Base-by-base conservation (phyloP, 2,329 filamentous ascomycete species). In the Fusarium cicatricum region DNA sequence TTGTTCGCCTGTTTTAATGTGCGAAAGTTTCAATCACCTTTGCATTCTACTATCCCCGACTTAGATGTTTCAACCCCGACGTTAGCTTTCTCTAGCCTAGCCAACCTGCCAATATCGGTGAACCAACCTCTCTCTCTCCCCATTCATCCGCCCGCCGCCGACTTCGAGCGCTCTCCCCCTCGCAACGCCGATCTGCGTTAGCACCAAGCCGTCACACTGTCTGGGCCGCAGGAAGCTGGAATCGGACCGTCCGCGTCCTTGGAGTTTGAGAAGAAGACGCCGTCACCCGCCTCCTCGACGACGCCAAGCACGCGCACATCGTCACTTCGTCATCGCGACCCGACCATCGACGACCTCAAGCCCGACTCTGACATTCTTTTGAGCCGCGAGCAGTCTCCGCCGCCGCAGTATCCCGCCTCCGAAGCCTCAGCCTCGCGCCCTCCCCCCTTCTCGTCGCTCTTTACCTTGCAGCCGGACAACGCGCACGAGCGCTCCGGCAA, bases 401-500 rank as follows among this genome's bases (percentile, higher is more conserved):
- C 85, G 62, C 85, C 85, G 45, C 81, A 81, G 70, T 88, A 88
- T 73, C 83, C 83, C 55, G 74, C 75, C 57, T 82, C 82, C 51
- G 83, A 85, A 72, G 76, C 81, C 31, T 83, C 78, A 53, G 77
- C 78, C 53, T 81, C 80, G 43, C 78, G 77, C 36, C 84, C 83
- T 51, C 85, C 84, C 58, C 81, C 85, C 28, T 87, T 87, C 69
- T 86, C 82, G 52, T 86, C 84, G 55, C 81, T 87, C 73, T 86
- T 83, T 72, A 76, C 77, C 34, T 76, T 75, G 60, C 58, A 64
- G 34, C 46, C 59, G 15, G 62, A 66, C 57, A 73, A 77, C 71
- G 71, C 73, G 52, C 72, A 71, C 58, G 74, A 77, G 59, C 61
- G 68, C 44, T 63, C 70, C 45, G 64, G 65, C 54, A 71, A 74